Conservation (phyloP, 768 basidiomycete species). For the Auricularia cornea region DNA sequence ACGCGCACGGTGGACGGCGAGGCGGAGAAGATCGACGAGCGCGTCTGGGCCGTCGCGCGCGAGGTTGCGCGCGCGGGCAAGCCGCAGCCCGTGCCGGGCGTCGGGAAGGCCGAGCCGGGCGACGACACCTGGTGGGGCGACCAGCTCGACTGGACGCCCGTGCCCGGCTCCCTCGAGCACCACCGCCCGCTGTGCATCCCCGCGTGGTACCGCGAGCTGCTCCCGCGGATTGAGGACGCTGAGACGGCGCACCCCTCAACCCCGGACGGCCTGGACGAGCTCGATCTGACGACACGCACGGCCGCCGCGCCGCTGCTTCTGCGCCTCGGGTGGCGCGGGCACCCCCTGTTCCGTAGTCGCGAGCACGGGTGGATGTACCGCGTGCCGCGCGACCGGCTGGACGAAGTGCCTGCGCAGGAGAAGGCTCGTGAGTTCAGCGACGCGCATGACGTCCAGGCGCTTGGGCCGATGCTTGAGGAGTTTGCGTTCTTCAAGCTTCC, state of each 20-base stretch:
- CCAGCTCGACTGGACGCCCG: constrained; percentile 61
- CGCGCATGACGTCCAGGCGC: constrained; percentile 39
- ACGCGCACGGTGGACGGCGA: constrained; percentile 7
- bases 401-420: background rate
- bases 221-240: constrained; percentile 1
- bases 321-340: constrained; percentile 77
- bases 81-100: background rate
- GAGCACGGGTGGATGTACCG: constrained; percentile 91
- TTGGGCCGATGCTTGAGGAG: constrained; percentile 41
- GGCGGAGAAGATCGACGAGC: constrained; percentile 23
- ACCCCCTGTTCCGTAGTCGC: constrained; percentile 77
- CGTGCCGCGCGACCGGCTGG: constrained; percentile 34
- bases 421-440: constrained; percentile 51
- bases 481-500: constrained; percentile 85
- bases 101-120: constrained; percentile 9
- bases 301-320: constrained; percentile 79
- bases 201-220: constrained; percentile 92
- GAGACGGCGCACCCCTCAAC: background rate
- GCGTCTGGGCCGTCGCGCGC: constrained; percentile 36
- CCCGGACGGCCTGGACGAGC: constrained; percentile 39
- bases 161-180: constrained; percentile 6
- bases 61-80: constrained; percentile 14
- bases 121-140: constrained; percentile 35
- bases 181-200: constrained; percentile 24
- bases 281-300: constrained; percentile 81